Evolutionary conservation across 306 rosid genomes (phyloP).

Genomic region (Luffa acutangula): DNA sequence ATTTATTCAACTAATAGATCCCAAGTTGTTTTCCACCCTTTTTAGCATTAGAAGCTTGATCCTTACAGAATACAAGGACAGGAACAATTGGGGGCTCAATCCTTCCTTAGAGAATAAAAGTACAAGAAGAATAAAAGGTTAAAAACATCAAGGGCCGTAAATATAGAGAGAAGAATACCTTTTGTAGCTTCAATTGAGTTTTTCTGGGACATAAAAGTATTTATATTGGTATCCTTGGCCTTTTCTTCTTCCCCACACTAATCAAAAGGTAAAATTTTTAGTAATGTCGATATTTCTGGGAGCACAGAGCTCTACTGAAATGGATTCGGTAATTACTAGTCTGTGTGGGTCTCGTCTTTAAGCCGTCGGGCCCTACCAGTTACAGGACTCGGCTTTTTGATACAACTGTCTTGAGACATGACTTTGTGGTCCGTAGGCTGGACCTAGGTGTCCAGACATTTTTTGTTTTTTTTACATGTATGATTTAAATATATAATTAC

Average conservation of each 20-base stretch:
- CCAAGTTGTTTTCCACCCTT: neutral
- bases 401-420: neutral
- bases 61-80: neutral
- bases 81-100: neutral
- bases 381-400: neutral
- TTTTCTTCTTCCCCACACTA: neutral
- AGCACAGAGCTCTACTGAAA: neutral
- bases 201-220: neutral
- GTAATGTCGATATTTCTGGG: neutral
- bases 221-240: neutral
- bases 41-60: neutral
- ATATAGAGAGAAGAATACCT: neutral
- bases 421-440: constrained; percentile 1
- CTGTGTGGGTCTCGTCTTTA: neutral
- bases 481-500: neutral
- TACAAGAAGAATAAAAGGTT: neutral
- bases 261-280: neutral
- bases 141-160: neutral
- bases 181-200: neutral
- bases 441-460: neutral
- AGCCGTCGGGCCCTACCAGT: neutral
- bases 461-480: neutral
- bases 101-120: neutral
- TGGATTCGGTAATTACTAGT: neutral
- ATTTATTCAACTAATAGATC: neutral